Base-by-base conservation (phyloP, 208 protist species). In the Leishmania lainsoni region DNA sequence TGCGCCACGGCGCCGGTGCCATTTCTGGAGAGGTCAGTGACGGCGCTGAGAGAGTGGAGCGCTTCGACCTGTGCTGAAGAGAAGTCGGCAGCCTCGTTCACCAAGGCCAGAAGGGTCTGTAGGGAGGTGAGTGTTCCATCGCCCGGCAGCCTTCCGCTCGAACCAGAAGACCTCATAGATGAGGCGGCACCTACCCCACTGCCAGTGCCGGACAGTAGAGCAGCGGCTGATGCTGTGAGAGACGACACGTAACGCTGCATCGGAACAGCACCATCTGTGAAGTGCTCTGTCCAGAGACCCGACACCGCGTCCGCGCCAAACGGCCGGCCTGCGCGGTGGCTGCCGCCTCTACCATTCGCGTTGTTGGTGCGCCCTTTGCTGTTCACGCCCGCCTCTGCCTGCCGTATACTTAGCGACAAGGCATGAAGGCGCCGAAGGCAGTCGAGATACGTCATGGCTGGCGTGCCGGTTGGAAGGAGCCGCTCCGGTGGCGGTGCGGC, bases 21-120 rank as follows among this genome's bases (percentile, higher is more conserved):
- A 29, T 45, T 71, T 52, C 49, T 81, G 63, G 14, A 39, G 48
- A n/a, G 16, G 42, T 35, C 73, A 6, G 68, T 61, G 58, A 77
- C 72, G 3, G 84, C 58, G 16, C 79, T 85, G 69, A 83, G 85
- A 54, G 81, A 85, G 78, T 93, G 89, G 61, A 97, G 83, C 71
- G 88, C 92, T 85, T 94, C 92, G 16, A 92, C 86, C 84, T 97
- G 94, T 54, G 91, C 86, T 12, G 90, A 86, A 17, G 92, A 92
- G 66, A 97, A 90, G 73, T 84, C 71, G 12, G 80, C 71, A 0
- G 75, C 35, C 35, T 70, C 73, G 79, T 69, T 81, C 48, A 77
- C 77, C 20, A 74, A 79, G 51, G 76, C 82, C 16, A 87, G 75
- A 26, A 83, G 65, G 6, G 72, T 74, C 70, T 86, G 77, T 68